These are phyloP conservation scores for Dalbergia oliveri DNA, from an alignment of 306 rosid species.

Conservation along the genomic window DNA sequence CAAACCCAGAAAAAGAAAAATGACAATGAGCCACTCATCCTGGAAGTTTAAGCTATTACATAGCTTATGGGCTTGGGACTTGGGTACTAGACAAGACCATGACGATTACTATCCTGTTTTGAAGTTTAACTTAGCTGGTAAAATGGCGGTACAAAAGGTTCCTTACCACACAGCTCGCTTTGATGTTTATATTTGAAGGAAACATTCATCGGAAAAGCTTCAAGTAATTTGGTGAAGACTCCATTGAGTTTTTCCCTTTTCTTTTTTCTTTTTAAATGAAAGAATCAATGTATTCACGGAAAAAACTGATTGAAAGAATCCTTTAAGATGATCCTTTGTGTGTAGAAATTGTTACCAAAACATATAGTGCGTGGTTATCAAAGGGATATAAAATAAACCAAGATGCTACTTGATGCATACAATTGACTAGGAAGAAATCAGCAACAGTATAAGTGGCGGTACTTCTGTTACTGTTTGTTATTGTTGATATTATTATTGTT, in stretches of 20 bases:
- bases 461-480: neutral
- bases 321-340: neutral
- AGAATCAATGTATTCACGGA: conserved; percentile 7
- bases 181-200: conserved; percentile 35
- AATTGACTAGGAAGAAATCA: conserved; percentile 1
- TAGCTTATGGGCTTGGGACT: conserved; percentile 14
- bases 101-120: neutral
- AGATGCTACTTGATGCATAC: neutral
- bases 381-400: conserved; percentile 27
- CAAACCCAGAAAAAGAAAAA: neutral
- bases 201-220: conserved; percentile 11
- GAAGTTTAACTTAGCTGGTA: neutral
- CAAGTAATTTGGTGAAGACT: conserved; percentile 7
- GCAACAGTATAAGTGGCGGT: neutral
- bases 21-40: neutral
- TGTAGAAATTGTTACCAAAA: conserved; percentile 14
- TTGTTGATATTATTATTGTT: neutral
- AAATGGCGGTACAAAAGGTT: conserved; percentile 2
- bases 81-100: conserved; percentile 8
- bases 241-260: conserved; percentile 6
- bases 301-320: conserved; percentile 20
- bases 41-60: neutral
- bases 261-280: too few relatives aligned
- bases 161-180: conserved; percentile 6
- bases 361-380: conserved; percentile 10